Percentiles rank a stretch among this genome's conserved stretches.
Conservation (phyloP, 2,329 filamentous ascomycete species). For the Ophiostoma perfectum region DNA sequence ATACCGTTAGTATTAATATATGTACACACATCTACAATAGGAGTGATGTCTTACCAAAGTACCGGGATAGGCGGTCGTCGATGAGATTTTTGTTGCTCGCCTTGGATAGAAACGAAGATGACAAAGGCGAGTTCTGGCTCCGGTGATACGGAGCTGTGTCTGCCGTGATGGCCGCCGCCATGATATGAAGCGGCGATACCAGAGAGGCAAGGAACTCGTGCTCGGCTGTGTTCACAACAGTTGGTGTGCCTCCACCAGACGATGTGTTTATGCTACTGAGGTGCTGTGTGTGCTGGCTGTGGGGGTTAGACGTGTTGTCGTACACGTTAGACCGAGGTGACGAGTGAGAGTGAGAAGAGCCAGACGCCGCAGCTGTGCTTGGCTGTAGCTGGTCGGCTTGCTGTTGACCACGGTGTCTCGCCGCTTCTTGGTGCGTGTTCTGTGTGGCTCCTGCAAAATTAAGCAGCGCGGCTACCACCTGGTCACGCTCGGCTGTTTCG, state of each 20-base stretch:
- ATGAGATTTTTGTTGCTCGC: constrained; percentile 20
- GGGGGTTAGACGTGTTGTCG: background rate
- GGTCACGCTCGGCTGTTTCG: constrained; percentile 28
- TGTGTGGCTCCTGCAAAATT: constrained; percentile 25
- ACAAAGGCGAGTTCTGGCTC: constrained; percentile 21
- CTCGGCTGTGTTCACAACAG: constrained; percentile 9
- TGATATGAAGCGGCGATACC: constrained; percentile 28
- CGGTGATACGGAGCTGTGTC: constrained; percentile 24
- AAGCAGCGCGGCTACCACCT: constrained; percentile 27
- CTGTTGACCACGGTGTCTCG: constrained; percentile 1
- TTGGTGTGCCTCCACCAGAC: background rate
- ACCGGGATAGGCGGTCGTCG: constrained; percentile 26
- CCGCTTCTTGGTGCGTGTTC: constrained; percentile 5
- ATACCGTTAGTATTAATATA: background rate
- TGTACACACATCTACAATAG: too few species aligned
- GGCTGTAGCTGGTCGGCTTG: constrained; percentile 5
- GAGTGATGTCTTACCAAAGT: constrained; percentile 20
- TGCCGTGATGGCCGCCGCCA: constrained; percentile 27
- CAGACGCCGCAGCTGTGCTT: constrained; percentile 7
- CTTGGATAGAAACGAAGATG: constrained; percentile 17
- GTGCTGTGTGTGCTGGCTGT: background rate
- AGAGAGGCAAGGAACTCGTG: constrained; percentile 24
- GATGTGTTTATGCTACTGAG: background rate
- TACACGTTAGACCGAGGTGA: background rate
- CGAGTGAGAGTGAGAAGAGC: background rate